Evolutionary conservation across 208 protist genomes (phyloP).

Genomic region (Eutreptiella sp.): DNA sequence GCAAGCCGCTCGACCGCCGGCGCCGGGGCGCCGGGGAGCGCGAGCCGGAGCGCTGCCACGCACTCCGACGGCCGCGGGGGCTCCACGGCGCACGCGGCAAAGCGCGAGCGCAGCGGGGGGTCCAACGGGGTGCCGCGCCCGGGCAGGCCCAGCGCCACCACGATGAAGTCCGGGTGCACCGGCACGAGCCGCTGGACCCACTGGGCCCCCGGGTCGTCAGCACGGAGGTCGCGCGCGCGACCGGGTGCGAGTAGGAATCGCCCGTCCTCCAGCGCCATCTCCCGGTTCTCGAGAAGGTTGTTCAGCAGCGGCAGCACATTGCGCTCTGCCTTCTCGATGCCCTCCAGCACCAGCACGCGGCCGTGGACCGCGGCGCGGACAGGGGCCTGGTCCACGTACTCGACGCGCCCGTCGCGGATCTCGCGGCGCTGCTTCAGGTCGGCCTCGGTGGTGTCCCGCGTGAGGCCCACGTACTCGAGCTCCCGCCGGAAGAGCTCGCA

Average conservation of each 20-base stretch:
- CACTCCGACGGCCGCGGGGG: neutral
- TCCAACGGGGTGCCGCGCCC: slow-evolving; percentile 75
- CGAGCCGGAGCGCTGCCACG: neutral
- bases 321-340: slow-evolving; percentile 84
- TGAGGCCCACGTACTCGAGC: slow-evolving; percentile 74
- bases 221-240: slow-evolving; percentile 75
- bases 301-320: slow-evolving; percentile 89
- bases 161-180: slow-evolving; percentile 79
- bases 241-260: slow-evolving; percentile 69
- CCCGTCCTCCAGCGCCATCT: slow-evolving; percentile 90
- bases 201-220: slow-evolving; percentile 37
- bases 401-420: slow-evolving; percentile 69
- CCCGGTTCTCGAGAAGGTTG: slow-evolving; percentile 89
- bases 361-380: slow-evolving; percentile 78
- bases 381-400: slow-evolving; percentile 81
- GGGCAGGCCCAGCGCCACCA: slow-evolving; percentile 86
- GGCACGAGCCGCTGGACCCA: slow-evolving; percentile 64
- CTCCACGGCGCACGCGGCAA: no score
- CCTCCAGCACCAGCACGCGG: slow-evolving; percentile 86
- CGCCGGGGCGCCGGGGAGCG: neutral
- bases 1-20: neutral
- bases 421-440: slow-evolving; percentile 88
- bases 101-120: slow-evolving; percentile 67
- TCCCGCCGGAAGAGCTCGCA: slow-evolving; percentile 60
- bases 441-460: slow-evolving; percentile 85